Percentiles rank a stretch among this genome's conserved stretches.
phyloP scores from a whole-genome alignment of 495 filamentous ascomycete genomes.

The Pyrenopolyporus hunteri region DNA sequence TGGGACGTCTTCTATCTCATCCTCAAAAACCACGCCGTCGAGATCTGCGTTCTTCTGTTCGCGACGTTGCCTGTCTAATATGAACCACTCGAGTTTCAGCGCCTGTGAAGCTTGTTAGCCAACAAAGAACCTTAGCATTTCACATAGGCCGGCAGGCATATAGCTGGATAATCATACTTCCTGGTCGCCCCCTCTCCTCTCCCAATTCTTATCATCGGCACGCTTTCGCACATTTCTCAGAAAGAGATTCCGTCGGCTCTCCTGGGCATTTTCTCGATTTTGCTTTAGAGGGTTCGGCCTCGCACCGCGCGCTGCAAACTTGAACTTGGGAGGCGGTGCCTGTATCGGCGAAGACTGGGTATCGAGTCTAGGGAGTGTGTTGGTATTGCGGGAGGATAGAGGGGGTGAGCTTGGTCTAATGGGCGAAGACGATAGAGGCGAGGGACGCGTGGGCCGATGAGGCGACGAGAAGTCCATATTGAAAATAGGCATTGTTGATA shows the following conservation, averaged over 20 bases:
- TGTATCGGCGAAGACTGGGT: conserved; percentile 47
- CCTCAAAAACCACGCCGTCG: conserved; percentile 53
- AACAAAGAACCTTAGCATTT: background rate
- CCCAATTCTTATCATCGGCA: conserved; percentile 69
- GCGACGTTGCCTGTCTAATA: conserved; percentile 47
- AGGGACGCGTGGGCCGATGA: conserved; percentile 40
- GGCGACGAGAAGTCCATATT: conserved; percentile 42
- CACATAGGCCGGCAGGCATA: background rate
- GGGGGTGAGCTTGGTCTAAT: conserved; percentile 41
- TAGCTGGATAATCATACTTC: conserved; percentile 63
- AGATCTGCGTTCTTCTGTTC: conserved; percentile 57
- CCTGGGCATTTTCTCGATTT: conserved; percentile 53
- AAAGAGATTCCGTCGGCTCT: conserved; percentile 68
- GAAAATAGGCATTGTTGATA: conserved; percentile 43
- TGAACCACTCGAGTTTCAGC: conserved; percentile 54
- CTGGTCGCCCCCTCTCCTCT: conserved; percentile 74
- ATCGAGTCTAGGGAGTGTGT: conserved; percentile 35
- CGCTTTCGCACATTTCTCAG: conserved; percentile 76
- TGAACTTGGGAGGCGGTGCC: conserved; percentile 36
- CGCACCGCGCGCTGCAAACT: conserved; percentile 38
- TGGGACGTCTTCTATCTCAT: conserved; percentile 54
- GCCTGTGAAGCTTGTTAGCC: conserved; percentile 50
- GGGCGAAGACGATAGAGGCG: conserved; percentile 45
- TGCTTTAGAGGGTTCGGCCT: conserved; percentile 49
- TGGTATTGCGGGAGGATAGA: conserved; percentile 34